These are phyloP conservation scores for Circinella umbellata DNA, from an alignment of 371 early-diverging fungal genomes.

Conservation along the genomic window DNA sequence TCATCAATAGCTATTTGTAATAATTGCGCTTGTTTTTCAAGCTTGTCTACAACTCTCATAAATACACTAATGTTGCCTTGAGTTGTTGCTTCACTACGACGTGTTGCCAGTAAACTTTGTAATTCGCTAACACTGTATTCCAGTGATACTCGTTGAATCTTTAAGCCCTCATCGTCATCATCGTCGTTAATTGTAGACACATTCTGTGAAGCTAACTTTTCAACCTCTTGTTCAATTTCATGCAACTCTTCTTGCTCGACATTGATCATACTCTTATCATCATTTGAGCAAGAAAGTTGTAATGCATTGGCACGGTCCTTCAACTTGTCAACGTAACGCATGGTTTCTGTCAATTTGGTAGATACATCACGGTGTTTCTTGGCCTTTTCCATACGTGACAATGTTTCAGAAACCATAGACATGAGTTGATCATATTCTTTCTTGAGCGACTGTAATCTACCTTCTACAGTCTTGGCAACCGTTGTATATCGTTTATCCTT, in stretches of 20 bases:
- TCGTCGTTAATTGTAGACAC: conserved; percentile 17
- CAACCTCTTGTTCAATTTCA: conserved; percentile 33
- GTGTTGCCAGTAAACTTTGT: conserved; percentile 26
- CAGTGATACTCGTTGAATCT: conserved; percentile 24
- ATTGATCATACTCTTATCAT: conserved; percentile 33
- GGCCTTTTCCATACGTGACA: conserved; percentile 13
- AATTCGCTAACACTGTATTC: conserved; percentile 23
- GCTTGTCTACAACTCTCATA: conserved; percentile 34
- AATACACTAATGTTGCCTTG: conserved; percentile 39
- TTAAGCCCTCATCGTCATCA: conserved; percentile 22
- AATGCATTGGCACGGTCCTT: conserved; percentile 46
- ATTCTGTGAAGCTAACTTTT: conserved; percentile 9
- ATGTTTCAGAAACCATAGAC: conserved; percentile 9
- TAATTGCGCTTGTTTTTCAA: conserved; percentile 37
- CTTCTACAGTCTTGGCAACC: conserved; percentile 16
- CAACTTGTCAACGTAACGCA: conserved; percentile 43
- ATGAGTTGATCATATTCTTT: conserved; percentile 30
- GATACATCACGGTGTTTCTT: conserved; percentile 32
- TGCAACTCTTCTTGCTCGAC: conserved; percentile 34
- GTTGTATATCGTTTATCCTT: neutral
- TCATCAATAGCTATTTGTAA: conserved; percentile 41
- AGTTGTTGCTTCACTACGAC: conserved; percentile 32
- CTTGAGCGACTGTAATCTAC: conserved; percentile 17
- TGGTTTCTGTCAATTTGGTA: conserved; percentile 35
- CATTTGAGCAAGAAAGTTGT: conserved; percentile 9